These are phyloP conservation scores for Penicillium occitanis DNA, from an alignment of 2,329 filamentous ascomycete genomes.

Conservation along the genomic window DNA sequence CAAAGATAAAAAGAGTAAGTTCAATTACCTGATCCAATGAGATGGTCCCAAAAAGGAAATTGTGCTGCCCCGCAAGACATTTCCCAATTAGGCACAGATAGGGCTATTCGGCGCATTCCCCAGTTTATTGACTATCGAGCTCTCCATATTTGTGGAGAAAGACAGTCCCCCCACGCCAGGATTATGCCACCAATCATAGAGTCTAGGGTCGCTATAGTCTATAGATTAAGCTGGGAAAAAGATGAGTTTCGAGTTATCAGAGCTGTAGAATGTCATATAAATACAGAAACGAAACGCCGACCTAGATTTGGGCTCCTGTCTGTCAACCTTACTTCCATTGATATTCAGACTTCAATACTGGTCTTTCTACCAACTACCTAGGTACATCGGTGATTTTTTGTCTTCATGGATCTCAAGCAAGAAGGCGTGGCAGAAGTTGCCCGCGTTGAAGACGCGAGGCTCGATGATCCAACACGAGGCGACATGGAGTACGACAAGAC, in stretches of 20 bases:
- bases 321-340: background rate
- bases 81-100: background rate
- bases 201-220: background rate
- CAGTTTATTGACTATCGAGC: background rate
- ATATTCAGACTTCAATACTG: background rate
- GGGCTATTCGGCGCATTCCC: background rate
- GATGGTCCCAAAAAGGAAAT: background rate
- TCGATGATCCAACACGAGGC: background rate
- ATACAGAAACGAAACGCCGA: background rate
- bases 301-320: background rate
- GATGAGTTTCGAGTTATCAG: background rate
- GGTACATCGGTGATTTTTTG: background rate
- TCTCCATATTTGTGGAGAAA: background rate
- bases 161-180: background rate
- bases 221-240: background rate
- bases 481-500: background rate
- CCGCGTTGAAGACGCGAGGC: background rate
- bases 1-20: too few species aligned
- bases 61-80: background rate
- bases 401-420: background rate
- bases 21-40: too few species aligned
- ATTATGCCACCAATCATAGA: slow-evolving; percentile 1
- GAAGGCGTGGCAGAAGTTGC: background rate
- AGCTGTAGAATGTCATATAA: background rate
- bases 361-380: background rate